Base-by-base conservation (phyloP, 2,329 filamentous ascomycete species). In the Dothistroma septosporum region DNA sequence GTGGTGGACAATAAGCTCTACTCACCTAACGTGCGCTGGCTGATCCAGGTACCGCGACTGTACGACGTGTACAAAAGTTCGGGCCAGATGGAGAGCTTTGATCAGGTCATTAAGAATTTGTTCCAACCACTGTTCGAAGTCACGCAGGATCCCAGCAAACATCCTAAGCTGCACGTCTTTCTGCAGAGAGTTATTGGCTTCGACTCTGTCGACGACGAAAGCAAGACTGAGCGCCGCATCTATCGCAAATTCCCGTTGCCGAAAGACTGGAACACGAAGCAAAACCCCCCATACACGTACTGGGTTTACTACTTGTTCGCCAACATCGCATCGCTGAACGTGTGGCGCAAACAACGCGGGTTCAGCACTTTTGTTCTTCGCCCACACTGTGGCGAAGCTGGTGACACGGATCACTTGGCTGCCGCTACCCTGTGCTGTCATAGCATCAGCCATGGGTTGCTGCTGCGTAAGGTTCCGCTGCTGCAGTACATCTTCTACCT, bases 221-320 rank as follows among this genome's bases (percentile, higher is more conserved):
- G 92, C 81, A 99, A 99, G 78, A 84, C 92, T 2, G 94, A 99
- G 76, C 87, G 93, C 31, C 88, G 94, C 21, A 83, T 97, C n/a
- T 96, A 92, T 79, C 89, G 88, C 72, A 99, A 99, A 74, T 99
- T 96, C 68, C 94, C 94, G 0, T 87, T 94, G 22, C 93, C 94
- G 4, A 89, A 87, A 63, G 86, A 87, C 57, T 99, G 94, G 94
- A 85, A 87, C 65, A 92, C 91, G 0, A 92, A 90, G 70, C 92
- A 97, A 76, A 99, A 99, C 72, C 94, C 94, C 14, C 94, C 94
- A 0, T 99, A 99, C 78, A 97, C 90, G 74, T 99, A 99, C 78
- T 99, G 94, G 94, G 90, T 97, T 72, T 99, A 99, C 77, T 96
- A 96, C 72, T 82, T 97, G 57, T 97, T 94, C 72, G 87, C 94